Base-by-base conservation (phyloP, 1,284 basidiomycete genomes). In the Irpex rosettiformis region DNA sequence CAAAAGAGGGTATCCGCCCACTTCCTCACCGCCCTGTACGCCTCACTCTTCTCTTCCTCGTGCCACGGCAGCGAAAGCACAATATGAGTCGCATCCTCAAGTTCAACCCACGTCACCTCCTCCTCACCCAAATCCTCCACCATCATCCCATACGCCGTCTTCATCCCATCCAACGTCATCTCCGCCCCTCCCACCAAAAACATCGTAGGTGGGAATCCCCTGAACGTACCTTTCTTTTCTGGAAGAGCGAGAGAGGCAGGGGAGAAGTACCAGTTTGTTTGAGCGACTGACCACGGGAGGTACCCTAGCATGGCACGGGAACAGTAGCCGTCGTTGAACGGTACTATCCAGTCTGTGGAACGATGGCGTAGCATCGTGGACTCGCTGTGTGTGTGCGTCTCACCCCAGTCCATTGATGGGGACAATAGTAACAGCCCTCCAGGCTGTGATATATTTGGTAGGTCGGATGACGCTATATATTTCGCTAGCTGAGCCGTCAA, bases 361-460 rank as follows among this genome's bases (percentile, higher is more conserved):
- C 47, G n/a, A 65, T 70, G 73, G 25, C 62, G 69, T 21, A 18
- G 40, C 33, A 61, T 60, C 52, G 79, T 79, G 4, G 73, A 73
- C 3, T 62, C 67, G 0, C 74, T 66, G 7, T 65, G 57, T 16
- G 66, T 60, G 61, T 78, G 73, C 4, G 61, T 64, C 21, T 37
- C 27, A 24, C 76, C 71, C 3, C 85, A 64, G 65, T 89, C 87
- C n/a, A 69, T 67, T 82, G 83, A 86, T 0, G 85, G 84, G 0
- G 84, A 86, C 53, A 82, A 71, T 6, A 83, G 72, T 16, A 89
- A 53, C 22, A 70, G 43, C 43, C 60, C 59, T 21, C 65, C 64
- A 2, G 62, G 56, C 1, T 85, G 83, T 33, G 77, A 73, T 10
- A 67, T 66, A 10, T 47, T 5, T 11, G 54, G 42, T 2, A 58